Evolutionary conservation across 768 basidiomycete genomes (phyloP).

Genomic region (Xerocomellus amylosporus): DNA sequence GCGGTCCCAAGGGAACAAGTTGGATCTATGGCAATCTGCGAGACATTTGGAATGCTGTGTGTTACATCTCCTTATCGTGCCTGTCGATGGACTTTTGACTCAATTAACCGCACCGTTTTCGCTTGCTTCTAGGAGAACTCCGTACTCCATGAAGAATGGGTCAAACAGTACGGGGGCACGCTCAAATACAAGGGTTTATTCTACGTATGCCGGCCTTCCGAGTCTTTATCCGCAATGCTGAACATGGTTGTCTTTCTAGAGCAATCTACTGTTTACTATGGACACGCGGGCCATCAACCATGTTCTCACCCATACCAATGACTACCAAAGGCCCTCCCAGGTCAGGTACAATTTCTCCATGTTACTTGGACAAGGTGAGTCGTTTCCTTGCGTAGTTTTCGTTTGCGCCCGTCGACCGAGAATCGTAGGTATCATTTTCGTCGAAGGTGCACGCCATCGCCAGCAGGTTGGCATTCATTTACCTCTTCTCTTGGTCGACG

Average conservation of each 20-base stretch:
- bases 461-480: constrained; percentile 29
- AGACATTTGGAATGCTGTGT: constrained; percentile 44
- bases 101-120: neutral
- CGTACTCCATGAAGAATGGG: constrained; percentile 3
- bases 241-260: neutral
- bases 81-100: neutral
- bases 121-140: constrained; percentile 1
- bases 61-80: neutral
- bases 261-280: neutral
- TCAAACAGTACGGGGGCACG: constrained; percentile 2
- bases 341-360: neutral
- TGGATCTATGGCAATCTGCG: constrained; percentile 49
- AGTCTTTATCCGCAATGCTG: no score
- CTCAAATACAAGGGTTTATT: constrained; percentile 8
- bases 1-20: constrained; percentile 41
- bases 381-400: neutral
- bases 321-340: constrained; percentile 4
- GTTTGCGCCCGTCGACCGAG: neutral
- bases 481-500: neutral
- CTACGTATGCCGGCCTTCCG: neutral
- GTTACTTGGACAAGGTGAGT: neutral
- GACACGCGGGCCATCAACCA: constrained; percentile 1
- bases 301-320: neutral
- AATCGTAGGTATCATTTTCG: neutral
- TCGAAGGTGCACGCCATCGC: constrained; percentile 31